A percentile compares a stretch with the other conserved stretches of the same genome.
Evolutionary conservation across 495 filamentous ascomycete species (phyloP).

Genomic region (Pyrenopolyporus hunteri): DNA sequence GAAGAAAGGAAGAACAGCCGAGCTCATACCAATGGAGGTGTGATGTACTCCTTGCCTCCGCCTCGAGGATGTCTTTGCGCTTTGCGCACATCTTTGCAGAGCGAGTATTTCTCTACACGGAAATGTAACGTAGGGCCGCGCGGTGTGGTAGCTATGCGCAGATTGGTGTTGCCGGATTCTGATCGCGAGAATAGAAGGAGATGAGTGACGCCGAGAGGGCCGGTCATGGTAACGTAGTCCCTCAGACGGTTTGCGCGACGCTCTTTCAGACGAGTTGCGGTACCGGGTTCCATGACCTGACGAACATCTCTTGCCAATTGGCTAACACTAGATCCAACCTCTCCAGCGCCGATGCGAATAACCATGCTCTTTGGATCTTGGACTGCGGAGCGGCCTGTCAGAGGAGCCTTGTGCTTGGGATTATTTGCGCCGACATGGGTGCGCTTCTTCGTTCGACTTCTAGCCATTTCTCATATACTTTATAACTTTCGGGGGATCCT

Average conservation of each 20-base stretch:
- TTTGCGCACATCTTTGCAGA: constrained; percentile 86
- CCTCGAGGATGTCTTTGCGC: constrained; percentile 80
- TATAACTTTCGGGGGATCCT: background rate
- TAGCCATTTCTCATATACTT: constrained; percentile 66
- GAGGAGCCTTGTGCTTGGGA: constrained; percentile 52
- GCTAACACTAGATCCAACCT: constrained; percentile 88
- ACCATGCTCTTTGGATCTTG: constrained; percentile 95
- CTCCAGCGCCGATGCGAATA: constrained; percentile 91
- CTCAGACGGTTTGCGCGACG: constrained; percentile 85
- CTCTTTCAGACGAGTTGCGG: constrained; percentile 85
- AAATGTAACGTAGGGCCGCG: constrained; percentile 94
- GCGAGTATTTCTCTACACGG: constrained; percentile 92
- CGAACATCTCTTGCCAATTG: constrained; percentile 93
- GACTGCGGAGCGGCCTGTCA: constrained; percentile 44
- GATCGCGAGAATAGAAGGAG: constrained; percentile 94
- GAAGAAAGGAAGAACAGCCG: background rate
- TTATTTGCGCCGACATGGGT: constrained; percentile 78
- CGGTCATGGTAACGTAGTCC: constrained; percentile 95
- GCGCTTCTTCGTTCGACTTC: constrained; percentile 83
- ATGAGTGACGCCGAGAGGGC: constrained; percentile 91
- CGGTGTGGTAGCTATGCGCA: constrained; percentile 87
- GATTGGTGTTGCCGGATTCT: constrained; percentile 84
- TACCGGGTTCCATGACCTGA: constrained; percentile 93
- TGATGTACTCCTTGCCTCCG: constrained; percentile 80
- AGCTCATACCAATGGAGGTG: constrained; percentile 71